Conservation (phyloP, 2,329 filamentous ascomycete species). For the Diaporthe nobilis region DNA sequence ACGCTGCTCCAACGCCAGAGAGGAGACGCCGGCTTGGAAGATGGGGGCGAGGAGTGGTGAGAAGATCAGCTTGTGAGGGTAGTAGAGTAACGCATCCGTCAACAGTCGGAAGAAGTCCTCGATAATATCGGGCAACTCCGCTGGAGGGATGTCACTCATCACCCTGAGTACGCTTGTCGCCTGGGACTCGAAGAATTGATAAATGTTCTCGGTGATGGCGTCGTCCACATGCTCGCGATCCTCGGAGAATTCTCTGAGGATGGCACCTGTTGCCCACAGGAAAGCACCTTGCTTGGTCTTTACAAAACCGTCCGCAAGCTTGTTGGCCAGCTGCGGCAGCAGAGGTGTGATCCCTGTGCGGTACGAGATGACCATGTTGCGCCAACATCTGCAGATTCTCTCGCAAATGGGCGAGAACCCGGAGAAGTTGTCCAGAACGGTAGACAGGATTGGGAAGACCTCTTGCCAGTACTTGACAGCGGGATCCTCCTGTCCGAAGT, state of each 20-base stretch:
- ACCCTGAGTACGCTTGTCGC: constrained; percentile 90
- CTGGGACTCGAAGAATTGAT: constrained; percentile 94
- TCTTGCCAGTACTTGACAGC: constrained; percentile 97
- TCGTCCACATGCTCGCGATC: constrained; percentile 87
- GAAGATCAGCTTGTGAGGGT: constrained; percentile 85
- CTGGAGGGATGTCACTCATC: constrained; percentile 83
- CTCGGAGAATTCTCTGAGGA: constrained; percentile 94
- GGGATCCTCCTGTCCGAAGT: constrained; percentile 82
- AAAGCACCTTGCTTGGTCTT: constrained; percentile 94
- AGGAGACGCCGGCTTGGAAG: constrained; percentile 88
- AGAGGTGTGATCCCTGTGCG: constrained; percentile 89
- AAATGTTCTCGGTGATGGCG: constrained; percentile 88
- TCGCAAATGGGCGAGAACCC: constrained; percentile 91
- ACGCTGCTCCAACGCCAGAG: constrained; percentile 89
- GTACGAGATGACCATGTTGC: constrained; percentile 97
- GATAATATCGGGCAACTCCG: constrained; percentile 85
- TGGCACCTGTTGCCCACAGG: constrained; percentile 97
- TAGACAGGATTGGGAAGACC: constrained; percentile 88
- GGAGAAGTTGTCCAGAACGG: constrained; percentile 90
- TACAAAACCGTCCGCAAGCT: constrained; percentile 87
- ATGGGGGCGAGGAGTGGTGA: constrained; percentile 86
- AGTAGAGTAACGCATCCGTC: constrained; percentile 93
- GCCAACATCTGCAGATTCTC: constrained; percentile 94
- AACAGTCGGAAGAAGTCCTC: constrained; percentile 97
- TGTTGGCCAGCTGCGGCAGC: constrained; percentile 87